phyloP scores from a whole-genome alignment of 2,329 filamentous ascomycete species.

The Phialocephala subalpina region DNA sequence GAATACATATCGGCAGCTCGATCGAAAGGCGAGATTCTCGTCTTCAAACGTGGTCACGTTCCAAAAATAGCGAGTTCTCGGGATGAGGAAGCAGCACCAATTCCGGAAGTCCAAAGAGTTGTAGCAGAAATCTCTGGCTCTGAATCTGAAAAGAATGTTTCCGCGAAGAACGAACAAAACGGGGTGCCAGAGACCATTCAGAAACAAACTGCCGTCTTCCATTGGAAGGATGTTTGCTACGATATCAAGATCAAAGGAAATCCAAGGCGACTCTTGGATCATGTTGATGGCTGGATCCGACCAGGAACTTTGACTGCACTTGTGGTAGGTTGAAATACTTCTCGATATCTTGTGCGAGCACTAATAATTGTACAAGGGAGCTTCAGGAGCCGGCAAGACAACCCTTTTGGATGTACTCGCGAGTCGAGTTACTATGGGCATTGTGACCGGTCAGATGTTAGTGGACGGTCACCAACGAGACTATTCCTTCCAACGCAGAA shows the following conservation, averaged over 20 bases:
- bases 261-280: constrained; percentile 81
- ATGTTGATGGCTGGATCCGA: constrained; percentile 93
- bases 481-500: constrained; percentile 88
- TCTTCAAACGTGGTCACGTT: constrained; percentile 74
- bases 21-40: constrained; percentile 79
- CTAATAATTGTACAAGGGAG: too few species aligned
- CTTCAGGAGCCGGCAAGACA: constrained; percentile 85
- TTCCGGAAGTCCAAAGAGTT: too few species aligned
- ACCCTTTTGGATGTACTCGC: constrained; percentile 88
- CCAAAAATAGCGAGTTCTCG: too few species aligned
- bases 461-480: constrained; percentile 73
- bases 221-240: constrained; percentile 58
- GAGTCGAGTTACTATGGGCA: constrained; percentile 86
- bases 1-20: constrained; percentile 72
- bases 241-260: constrained; percentile 78
- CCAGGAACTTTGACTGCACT: constrained; percentile 88
- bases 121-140: too few species aligned
- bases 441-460: constrained; percentile 84
- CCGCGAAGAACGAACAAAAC: constrained; percentile 50
- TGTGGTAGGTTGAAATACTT: too few species aligned
- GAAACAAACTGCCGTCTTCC: constrained; percentile 61
- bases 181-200: constrained; percentile 53
- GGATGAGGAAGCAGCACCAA: too few species aligned
- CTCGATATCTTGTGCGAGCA: too few species aligned
- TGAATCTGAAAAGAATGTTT: too few species aligned